A percentile compares a stretch with the other conserved stretches of the same genome.
Evolutionary conservation across 2,329 filamentous ascomycete species (phyloP).

Genomic region (Corinectria fuckeliana): DNA sequence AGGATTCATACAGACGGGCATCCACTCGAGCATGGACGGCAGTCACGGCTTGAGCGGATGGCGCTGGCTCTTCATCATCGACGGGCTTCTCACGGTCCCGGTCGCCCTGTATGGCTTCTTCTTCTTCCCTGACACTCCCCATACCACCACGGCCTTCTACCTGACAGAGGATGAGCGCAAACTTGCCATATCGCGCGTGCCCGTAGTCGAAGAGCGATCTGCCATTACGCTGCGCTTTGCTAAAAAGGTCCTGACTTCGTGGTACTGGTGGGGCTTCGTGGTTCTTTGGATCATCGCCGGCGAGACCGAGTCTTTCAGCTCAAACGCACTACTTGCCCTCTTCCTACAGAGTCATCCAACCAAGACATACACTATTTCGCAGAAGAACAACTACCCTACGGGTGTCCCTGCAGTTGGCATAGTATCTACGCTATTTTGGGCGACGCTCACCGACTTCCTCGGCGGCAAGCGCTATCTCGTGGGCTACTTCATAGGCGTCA

Average conservation of each 20-base stretch:
- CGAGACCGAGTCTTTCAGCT: constrained; percentile 73
- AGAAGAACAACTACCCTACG: constrained; percentile 64
- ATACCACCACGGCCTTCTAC: constrained; percentile 52
- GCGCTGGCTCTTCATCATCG: constrained; percentile 75
- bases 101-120: constrained; percentile 45
- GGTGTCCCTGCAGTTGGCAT: constrained; percentile 64
- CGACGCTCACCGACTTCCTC: constrained; percentile 69
- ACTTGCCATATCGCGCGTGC: constrained; percentile 52
- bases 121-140: constrained; percentile 51
- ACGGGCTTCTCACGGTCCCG: constrained; percentile 58
- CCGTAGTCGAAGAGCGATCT: constrained; percentile 46
- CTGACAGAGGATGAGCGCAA: constrained; percentile 54
- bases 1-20: constrained; percentile 68
- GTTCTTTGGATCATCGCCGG: constrained; percentile 73
- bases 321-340: constrained; percentile 63
- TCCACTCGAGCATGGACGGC: constrained; percentile 55
- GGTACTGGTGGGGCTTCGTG: constrained; percentile 72
- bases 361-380: constrained; percentile 51
- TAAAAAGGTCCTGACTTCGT: constrained; percentile 62
- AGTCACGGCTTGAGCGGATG: constrained; percentile 65
- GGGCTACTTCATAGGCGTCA: constrained; percentile 71
- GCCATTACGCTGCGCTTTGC: constrained; percentile 57
- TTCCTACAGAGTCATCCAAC: constrained; percentile 58
- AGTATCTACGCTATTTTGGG: constrained; percentile 70
- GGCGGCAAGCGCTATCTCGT: constrained; percentile 70